Conservation (phyloP, 1,284 basidiomycete species). For the Cystobasidiaceae sp. region DNA sequence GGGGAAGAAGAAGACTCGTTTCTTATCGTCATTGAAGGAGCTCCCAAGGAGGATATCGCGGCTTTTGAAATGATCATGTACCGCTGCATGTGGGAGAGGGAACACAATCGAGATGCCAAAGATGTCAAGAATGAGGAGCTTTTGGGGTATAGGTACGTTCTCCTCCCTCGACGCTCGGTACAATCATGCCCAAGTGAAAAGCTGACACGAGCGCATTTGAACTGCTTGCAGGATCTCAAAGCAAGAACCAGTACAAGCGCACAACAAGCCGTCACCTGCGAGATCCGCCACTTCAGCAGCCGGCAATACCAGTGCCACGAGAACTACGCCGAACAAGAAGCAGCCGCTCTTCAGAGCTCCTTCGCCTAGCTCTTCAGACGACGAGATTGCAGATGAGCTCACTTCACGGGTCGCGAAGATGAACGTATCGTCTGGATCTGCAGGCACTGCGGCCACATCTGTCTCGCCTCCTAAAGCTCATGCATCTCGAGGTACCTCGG, state of each 20-base stretch:
- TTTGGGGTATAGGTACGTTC: constrained; percentile 37
- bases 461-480: not conserved
- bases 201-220: not conserved
- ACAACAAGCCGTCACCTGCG: not conserved
- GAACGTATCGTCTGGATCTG: constrained; percentile 24
- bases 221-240: not conserved
- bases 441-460: not conserved
- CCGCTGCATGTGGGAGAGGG: constrained; percentile 43
- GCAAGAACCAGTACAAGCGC: not conserved
- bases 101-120: constrained; percentile 36
- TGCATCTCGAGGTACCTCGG: not conserved
- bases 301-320: constrained; percentile 7
- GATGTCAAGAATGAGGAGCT: constrained; percentile 33
- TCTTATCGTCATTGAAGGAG: constrained; percentile 36
- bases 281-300: not conserved
- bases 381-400: constrained; percentile 29
- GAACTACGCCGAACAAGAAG: constrained; percentile 9
- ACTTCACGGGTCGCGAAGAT: constrained; percentile 34
- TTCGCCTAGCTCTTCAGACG: constrained; percentile 24
- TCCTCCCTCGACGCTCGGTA: not conserved
- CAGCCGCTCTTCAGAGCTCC: constrained; percentile 31
- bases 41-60: constrained; percentile 41
- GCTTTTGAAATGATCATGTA: constrained; percentile 46
- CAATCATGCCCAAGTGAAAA: not conserved
- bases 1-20: constrained; percentile 58